Conservation (phyloP, 805 yeast species). For the Candida hungchunana region DNA sequence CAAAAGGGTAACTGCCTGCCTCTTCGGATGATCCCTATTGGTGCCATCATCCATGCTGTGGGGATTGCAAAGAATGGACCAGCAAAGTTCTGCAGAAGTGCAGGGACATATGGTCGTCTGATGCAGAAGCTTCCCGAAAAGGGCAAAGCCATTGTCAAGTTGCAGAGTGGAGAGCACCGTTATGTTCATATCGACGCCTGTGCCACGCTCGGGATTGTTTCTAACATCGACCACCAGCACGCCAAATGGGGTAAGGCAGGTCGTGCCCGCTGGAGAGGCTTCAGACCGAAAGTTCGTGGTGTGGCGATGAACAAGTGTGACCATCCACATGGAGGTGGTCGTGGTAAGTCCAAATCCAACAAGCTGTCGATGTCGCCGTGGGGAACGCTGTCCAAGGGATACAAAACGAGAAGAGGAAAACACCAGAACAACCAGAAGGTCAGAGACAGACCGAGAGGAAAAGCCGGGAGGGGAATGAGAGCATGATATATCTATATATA, state of each 20-base stretch:
- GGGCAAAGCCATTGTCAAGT: constrained; percentile 69
- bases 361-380: constrained; percentile 92
- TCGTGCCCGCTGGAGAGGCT: constrained; percentile 85
- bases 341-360: constrained; percentile 98
- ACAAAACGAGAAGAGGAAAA: constrained; percentile 90
- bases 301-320: constrained; percentile 96
- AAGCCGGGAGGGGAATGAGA: constrained; percentile 30
- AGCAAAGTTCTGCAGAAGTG: constrained; percentile 87
- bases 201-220: constrained; percentile 91
- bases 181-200: constrained; percentile 81
- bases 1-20: constrained; percentile 96
- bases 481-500: constrained; percentile 9
- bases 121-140: constrained; percentile 71
- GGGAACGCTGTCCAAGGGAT: constrained; percentile 92
- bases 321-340: constrained; percentile 99
- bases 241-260: constrained; percentile 95
- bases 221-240: constrained; percentile 90
- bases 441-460: constrained; percentile 87
- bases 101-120: constrained; percentile 90
- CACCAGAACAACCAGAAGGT: constrained; percentile 79
- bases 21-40: constrained; percentile 87
- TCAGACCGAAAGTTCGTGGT: constrained; percentile 95
- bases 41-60: constrained; percentile 82
- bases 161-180: constrained; percentile 92
- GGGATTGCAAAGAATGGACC: constrained; percentile 74